Base-by-base conservation (phyloP, 1,284 basidiomycete species). In the Schizophyllum amplum region DNA sequence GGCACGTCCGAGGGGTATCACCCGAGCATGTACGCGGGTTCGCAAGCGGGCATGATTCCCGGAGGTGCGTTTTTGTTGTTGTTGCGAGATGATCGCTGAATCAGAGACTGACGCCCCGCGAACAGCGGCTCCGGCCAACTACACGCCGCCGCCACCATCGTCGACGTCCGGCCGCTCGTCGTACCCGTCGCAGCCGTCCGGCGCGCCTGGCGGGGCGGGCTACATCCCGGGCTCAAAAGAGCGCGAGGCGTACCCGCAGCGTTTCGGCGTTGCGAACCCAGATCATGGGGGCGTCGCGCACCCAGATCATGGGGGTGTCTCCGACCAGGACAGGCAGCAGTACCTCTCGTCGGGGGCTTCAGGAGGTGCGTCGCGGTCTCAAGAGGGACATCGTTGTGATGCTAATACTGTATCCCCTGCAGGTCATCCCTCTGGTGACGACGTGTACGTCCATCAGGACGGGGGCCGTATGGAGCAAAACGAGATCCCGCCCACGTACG, bases 401-500 rank as follows among this genome's bases (percentile, higher is more conserved):
- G 33, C 33, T 42, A 17, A 42, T 17, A 2, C 13, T 9, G 3
- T 17, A 3, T 4, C 2, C 17, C 56, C 62, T 13, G 56, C 54
- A 25, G 55, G 49, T 15, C 21, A 53, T 27, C 52, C 52, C 23
- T 47, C 50, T 48, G 24, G 54, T 21, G 22, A 53, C 23, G 61
- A 59, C 25, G 62, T 64, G 4, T 51, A 63, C 49, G 64, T 65
- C 7, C 64, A 65, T 51, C 59, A 61, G 47, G 64, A 65, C 46
- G 64, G 61, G 5, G 64, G 64, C 51, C 59, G 63, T 1, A 48
- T 64, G 17, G 60, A 59, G n/a, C 54, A 47, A n/a, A 57, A 53
- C 11, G 64, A 65, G 50, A 64, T 64, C 52, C 64, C 64, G 4
- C 64, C 64, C 1, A 65, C 64, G 15, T 65, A 65, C 52, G 64